Evolutionary conservation across 2,329 filamentous ascomycete species (phyloP).

Genomic region (Sarocladium brachiariae): DNA sequence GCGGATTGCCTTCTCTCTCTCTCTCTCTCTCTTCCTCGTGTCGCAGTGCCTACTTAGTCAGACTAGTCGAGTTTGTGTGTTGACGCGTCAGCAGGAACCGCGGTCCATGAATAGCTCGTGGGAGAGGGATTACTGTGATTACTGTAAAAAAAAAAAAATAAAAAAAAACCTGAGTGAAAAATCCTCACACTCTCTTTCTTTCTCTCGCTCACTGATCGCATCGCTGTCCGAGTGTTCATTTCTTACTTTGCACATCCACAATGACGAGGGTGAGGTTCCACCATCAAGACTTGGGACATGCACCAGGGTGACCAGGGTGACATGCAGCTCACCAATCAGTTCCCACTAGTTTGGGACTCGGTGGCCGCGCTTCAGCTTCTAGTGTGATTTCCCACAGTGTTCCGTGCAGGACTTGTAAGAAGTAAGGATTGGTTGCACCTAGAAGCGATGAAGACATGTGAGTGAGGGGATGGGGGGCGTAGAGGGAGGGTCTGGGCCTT

Average conservation of each 20-base stretch:
- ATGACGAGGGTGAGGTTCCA: conserved; percentile 5
- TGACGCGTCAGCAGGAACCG: too few relatives aligned
- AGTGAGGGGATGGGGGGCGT: too few relatives aligned
- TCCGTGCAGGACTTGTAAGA: background rate
- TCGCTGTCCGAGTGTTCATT: background rate
- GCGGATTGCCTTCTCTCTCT: too few relatives aligned
- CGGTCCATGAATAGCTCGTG: background rate
- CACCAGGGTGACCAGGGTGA: background rate
- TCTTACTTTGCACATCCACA: background rate
- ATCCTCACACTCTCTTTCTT: background rate
- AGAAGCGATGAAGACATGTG: too few relatives aligned
- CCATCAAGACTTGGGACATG: background rate
- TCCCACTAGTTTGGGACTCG: too few relatives aligned
- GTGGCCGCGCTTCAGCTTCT: background rate
- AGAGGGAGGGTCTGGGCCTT: too few relatives aligned
- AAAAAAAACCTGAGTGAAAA: background rate
- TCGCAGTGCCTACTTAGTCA: too few relatives aligned
- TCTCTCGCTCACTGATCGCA: background rate
- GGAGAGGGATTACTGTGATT: conserved; percentile 1
- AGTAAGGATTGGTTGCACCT: too few relatives aligned
- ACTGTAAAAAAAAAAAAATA: background rate
- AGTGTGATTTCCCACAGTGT: background rate
- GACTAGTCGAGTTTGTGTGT: too few relatives aligned
- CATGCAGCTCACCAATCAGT: background rate
- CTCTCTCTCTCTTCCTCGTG: too few relatives aligned